Evolutionary conservation across 2,329 filamentous ascomycete genomes (phyloP), one percentile per base, ranked within the genome.

Genomic region (Alternaria infectoria): DNA sequence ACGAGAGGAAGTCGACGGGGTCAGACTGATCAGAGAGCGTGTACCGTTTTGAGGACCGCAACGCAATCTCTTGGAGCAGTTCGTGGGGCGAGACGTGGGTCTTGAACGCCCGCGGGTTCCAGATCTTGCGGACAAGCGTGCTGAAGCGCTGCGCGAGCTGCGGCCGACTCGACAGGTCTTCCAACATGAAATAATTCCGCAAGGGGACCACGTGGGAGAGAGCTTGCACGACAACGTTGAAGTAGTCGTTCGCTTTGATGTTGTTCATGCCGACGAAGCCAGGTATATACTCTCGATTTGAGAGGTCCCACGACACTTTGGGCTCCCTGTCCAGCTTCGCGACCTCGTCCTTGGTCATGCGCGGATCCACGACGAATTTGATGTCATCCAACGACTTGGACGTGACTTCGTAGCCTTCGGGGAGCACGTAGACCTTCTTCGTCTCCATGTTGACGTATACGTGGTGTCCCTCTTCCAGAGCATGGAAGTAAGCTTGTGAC

Each of bases 231-330:
- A 97, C 88, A 25, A 97, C 95, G 77, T 99, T 99, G 76, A 98
- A 87, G 82, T 99, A 99, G 83, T 99, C 96, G 82, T 99, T 99
- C 62, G 96, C 93, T 81, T 99, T 99, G 86, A 99, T 97, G 82
- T 99, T 99, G 86, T 99, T 99, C 92, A 99, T 96, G 69, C 96
- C 96, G 65, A 99, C 93, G 78, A 94, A 99, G 6, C 96, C 95
- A 19, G 96, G 96, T 69, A 90, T 90, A 81, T 99, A 99, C 77
- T 91, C 89, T 80, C 91, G 92, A 67, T 93, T 93, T 54, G 86
- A 85, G 45, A 98, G 86, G 74, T 97, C 95, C 87, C 90, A 93
- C 47, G 89, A 88, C 17, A 83, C 85, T 74, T 86, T 85, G 57
- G 84, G 83, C 69, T 85, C 85, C 74, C 84, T 89, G 81, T 98